Conservation (phyloP, 2,329 filamentous ascomycete genomes). For the Talaromyces atroroseus region DNA sequence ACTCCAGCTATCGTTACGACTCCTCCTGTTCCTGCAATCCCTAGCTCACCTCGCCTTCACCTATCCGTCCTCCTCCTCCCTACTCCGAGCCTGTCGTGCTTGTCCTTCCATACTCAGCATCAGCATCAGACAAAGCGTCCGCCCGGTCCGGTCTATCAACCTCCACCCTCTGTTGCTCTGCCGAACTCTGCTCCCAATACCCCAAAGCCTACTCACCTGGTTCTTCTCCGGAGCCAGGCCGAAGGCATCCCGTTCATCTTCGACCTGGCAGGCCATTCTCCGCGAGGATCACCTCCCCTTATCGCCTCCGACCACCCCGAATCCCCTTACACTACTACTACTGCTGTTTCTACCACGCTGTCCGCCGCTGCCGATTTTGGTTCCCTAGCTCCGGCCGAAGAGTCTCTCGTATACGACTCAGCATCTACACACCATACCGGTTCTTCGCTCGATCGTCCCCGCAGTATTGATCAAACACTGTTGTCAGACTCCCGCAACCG, state of each 20-base stretch:
- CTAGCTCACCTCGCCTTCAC: not conserved
- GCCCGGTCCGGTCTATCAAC: too few relatives aligned
- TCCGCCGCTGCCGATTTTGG: not conserved
- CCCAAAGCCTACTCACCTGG: slow-evolving; percentile 39
- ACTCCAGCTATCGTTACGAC: not conserved
- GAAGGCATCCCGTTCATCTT: slow-evolving; percentile 44
- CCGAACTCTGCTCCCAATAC: not conserved
- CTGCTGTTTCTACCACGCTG: slow-evolving; percentile 38
- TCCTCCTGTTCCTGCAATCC: not conserved
- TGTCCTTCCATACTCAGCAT: not conserved
- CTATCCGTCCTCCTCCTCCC: not conserved
- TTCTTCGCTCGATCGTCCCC: slow-evolving; percentile 15
- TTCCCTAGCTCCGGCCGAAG: not conserved
- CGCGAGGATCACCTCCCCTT: slow-evolving; percentile 53
- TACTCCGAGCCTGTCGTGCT: too few relatives aligned
- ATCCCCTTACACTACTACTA: slow-evolving; percentile 50
- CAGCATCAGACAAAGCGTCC: not conserved
- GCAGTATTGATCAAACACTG: slow-evolving; percentile 13
- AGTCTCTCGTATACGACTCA: slow-evolving; percentile 9
- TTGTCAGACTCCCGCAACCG: slow-evolving; percentile 20
- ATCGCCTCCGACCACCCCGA: slow-evolving; percentile 63
- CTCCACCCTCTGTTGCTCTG: not conserved
- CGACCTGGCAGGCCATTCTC: slow-evolving; percentile 69
- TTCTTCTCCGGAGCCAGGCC: slow-evolving; percentile 40
- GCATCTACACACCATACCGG: slow-evolving; percentile 22